A percentile compares a stretch with the other conserved stretches of the same genome.
phyloP scores from a whole-genome alignment of 371 early-diverging fungal genomes.

The Syncephalis plumigaleata region DNA sequence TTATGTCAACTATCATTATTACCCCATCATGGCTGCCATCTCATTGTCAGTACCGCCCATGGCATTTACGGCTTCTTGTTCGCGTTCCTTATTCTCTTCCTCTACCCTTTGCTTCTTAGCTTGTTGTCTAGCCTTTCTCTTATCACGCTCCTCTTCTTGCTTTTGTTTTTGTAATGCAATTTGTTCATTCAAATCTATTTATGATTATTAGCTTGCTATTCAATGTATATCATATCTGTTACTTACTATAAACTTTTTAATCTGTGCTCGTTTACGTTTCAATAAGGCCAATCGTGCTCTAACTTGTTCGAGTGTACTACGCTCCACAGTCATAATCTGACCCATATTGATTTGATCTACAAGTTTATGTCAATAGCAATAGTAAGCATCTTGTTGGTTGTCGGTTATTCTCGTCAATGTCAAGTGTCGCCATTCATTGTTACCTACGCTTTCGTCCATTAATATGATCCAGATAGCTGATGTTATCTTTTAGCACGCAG shows the following conservation, averaged over 20 bases:
- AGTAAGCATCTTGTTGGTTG: background rate
- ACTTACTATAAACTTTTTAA: conserved; percentile 20
- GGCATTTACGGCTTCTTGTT: conserved; percentile 5
- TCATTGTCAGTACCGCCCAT: conserved; percentile 15
- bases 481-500: conserved; percentile 68
- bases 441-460: conserved; percentile 71
- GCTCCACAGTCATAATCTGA: conserved; percentile 57
- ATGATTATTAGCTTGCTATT: background rate
- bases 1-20: background rate
- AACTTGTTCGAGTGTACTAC: conserved; percentile 23
- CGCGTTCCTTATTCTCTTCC: conserved; percentile 11
- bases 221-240: background rate
- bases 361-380: background rate
- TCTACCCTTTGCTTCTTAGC: conserved; percentile 21
- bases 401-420: background rate
- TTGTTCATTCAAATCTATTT: conserved; percentile 29
- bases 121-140: conserved; percentile 29
- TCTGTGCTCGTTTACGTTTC: conserved; percentile 24
- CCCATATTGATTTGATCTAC: conserved; percentile 48
- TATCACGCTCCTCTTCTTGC: conserved; percentile 29
- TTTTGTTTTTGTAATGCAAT: conserved; percentile 21
- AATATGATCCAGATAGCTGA: conserved; percentile 74
- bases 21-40: conserved; percentile 22
- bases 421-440: background rate
- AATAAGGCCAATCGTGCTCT: conserved; percentile 15